These are phyloP conservation scores for Citrullus colocynthis DNA, from an alignment of 306 rosid species.

Conservation along the genomic window DNA sequence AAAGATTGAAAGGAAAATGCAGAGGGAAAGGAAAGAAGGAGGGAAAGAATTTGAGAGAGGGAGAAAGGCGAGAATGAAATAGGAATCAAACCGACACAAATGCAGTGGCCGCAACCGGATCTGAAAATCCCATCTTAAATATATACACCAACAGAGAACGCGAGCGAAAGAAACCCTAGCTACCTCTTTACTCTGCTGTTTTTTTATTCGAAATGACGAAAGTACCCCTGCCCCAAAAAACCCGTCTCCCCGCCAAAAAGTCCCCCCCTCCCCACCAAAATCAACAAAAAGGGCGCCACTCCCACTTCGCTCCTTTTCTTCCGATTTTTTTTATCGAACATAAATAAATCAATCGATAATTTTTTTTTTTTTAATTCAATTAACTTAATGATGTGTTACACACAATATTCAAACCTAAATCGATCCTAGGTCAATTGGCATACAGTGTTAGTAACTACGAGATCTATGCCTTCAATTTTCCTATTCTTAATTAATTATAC, in stretches of 20 bases:
- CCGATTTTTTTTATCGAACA: too few relatives aligned
- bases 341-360: too few relatives aligned
- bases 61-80: neutral
- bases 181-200: neutral
- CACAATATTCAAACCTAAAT: too few relatives aligned
- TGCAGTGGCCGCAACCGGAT: conserved; percentile 53
- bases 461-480: too few relatives aligned
- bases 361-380: too few relatives aligned
- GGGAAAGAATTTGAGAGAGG: neutral
- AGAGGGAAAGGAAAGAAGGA: neutral
- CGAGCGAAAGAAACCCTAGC: conserved; percentile 56
- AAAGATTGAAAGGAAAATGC: conserved; percentile 5
- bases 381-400: too few relatives aligned
- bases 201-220: conserved; percentile 11
- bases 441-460: too few relatives aligned
- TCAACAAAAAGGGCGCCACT: conserved; percentile 28
- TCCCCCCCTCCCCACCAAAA: neutral
- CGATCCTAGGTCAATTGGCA: too few relatives aligned
- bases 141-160: conserved; percentile 23
- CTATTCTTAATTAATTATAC: too few relatives aligned
- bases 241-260: conserved; percentile 41
- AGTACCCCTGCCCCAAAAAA: conserved; percentile 18
- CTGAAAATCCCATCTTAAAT: conserved; percentile 30
- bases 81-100: conserved; percentile 38
- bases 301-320: too few relatives aligned